Base-by-base conservation (phyloP, 1,284 basidiomycete genomes). In the Jaminaea rosea region DNA sequence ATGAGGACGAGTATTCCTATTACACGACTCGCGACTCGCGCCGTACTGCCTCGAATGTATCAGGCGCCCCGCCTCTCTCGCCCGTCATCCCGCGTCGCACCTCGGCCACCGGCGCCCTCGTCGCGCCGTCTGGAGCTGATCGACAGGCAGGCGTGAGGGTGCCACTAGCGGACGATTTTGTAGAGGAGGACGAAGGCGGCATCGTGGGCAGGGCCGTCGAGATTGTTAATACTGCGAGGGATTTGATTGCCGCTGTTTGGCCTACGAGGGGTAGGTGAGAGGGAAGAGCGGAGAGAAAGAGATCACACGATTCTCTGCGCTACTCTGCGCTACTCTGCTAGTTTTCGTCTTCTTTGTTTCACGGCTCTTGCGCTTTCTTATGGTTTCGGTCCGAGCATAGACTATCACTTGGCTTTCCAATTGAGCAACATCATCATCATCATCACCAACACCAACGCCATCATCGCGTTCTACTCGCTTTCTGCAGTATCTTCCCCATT, bases 211-310 rank as follows among this genome's bases (percentile, higher is more conserved):
- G 69, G 10, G 70, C 67, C 8, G 67, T 72, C 17, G 72, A 72
- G 51, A 69, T 72, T 36, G 59, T 73, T 39, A 73, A 73, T 34
- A 72, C 70, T 19, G 72, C 69, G 3, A 48, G 72, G 6, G 72
- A 73, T 32, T 51, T 73, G 3, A 60, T 71, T 27, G 69, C 65
- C 24, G 66, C 69, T 17, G 50, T 73, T 6, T 49, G 45, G 45
- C 39, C 39, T 23, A n/a, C n/a, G n/a, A n/a, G n/a, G n/a, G n/a
- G n/a, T n/a, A n/a, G n/a, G n/a, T n/a, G n/a, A n/a, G n/a, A n/a
- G n/a, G n/a, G n/a, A n/a, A n/a, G n/a, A n/a, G n/a, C n/a, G n/a
- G n/a, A n/a, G n/a, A n/a, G n/a, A n/a, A n/a, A n/a, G n/a, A n/a
- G n/a, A n/a, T n/a, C n/a, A n/a, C n/a, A n/a, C n/a, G n/a, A n/a